These are phyloP conservation scores for Saccharomycopsis sp. DNA, from an alignment of 805 yeast genomes.

Conservation along the genomic window DNA sequence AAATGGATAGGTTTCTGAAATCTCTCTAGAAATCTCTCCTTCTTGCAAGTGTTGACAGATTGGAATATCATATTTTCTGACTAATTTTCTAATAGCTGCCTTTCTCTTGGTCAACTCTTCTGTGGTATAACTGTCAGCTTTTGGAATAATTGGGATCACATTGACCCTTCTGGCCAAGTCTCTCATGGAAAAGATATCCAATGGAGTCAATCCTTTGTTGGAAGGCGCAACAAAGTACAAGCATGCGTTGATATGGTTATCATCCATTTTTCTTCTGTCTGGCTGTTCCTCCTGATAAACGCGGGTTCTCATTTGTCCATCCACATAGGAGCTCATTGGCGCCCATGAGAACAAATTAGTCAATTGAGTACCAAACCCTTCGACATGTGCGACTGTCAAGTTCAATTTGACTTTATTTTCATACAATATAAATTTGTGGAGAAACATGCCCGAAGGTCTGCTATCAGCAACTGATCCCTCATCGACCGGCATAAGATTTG, in stretches of 20 bases:
- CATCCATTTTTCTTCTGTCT: constrained; percentile 40
- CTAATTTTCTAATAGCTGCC: constrained; percentile 38
- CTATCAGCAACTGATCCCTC: background rate
- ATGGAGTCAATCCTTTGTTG: constrained; percentile 48
- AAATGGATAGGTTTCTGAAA: constrained; percentile 50
- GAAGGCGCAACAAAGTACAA: constrained; percentile 72
- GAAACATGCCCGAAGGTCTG: background rate
- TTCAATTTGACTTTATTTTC: constrained; percentile 53
- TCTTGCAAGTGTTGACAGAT: constrained; percentile 45
- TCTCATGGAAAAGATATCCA: constrained; percentile 68
- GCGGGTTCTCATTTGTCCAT: constrained; percentile 61
- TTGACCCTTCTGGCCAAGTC: constrained; percentile 64
- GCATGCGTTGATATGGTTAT: constrained; percentile 76
- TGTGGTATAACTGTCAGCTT: constrained; percentile 64
- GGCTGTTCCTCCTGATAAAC: constrained; percentile 78
- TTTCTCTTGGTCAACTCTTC: constrained; percentile 50
- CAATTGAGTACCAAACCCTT: constrained; percentile 65
- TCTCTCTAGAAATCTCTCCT: constrained; percentile 28
- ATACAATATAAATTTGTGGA: constrained; percentile 32
- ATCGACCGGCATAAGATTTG: constrained; percentile 42
- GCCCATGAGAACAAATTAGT: constrained; percentile 61
- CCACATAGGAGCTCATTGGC: constrained; percentile 64
- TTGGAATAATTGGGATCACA: constrained; percentile 72
- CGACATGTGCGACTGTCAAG: constrained; percentile 62
- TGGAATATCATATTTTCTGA: constrained; percentile 47